Conservation (phyloP, 2,329 filamentous ascomycete species). For the Paradendryphiella salina region DNA sequence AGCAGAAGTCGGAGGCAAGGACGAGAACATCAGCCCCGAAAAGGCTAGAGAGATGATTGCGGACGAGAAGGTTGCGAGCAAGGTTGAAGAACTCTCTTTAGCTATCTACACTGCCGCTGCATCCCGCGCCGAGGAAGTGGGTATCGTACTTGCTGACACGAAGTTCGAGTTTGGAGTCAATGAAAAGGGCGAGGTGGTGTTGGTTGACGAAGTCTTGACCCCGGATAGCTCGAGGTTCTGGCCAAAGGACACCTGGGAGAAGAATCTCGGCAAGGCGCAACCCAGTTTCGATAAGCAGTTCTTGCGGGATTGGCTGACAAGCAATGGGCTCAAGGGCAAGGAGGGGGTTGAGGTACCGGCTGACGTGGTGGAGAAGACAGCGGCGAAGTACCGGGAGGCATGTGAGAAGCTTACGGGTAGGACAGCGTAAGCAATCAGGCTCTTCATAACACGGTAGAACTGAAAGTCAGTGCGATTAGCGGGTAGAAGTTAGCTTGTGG, state of each 20-base stretch:
- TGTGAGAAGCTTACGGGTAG: constrained; percentile 68
- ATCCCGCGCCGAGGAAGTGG: constrained; percentile 65
- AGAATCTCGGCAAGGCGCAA: constrained; percentile 68
- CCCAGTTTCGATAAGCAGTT: constrained; percentile 81
- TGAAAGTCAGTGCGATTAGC: neutral
- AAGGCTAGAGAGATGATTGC: constrained; percentile 61
- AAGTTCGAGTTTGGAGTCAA: constrained; percentile 78
- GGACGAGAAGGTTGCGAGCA: constrained; percentile 64
- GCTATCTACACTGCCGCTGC: constrained; percentile 66
- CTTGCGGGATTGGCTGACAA: constrained; percentile 79
- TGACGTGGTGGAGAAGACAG: constrained; percentile 70
- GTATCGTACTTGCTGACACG: constrained; percentile 77
- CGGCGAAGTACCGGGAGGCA: constrained; percentile 73
- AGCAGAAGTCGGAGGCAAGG: constrained; percentile 74
- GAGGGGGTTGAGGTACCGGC: constrained; percentile 71
- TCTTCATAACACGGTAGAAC: neutral
- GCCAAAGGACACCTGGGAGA: constrained; percentile 70
- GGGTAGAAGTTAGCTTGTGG: neutral
- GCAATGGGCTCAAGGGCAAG: constrained; percentile 73
- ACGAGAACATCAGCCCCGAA: constrained; percentile 82
- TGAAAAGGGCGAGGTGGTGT: constrained; percentile 64
- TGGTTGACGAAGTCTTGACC: constrained; percentile 84
- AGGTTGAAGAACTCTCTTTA: constrained; percentile 67
- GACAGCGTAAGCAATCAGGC: neutral
- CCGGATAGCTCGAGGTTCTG: constrained; percentile 80